Base-by-base conservation (phyloP, 805 yeast genomes). In the Gaillardinia entomophila region DNA sequence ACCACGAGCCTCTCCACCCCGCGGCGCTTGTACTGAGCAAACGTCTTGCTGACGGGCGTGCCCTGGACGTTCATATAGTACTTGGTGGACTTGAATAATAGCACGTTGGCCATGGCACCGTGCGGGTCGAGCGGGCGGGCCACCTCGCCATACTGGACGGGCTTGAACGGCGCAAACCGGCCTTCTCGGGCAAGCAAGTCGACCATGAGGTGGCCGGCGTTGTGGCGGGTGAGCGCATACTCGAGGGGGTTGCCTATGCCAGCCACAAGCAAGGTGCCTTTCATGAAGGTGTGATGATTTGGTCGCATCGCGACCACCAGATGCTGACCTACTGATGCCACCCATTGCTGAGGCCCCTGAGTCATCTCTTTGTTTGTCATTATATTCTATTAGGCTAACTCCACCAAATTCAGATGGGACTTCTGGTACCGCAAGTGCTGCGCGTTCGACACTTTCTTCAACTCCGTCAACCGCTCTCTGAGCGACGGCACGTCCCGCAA, bases 191-290 rank as follows among this genome's bases (percentile, higher is more conserved):
- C 12, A 17, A 63, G 34, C 42, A 49, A 43, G 37, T 62, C 55
- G 23, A 78, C 62, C 24, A 78, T 57, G 30, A 68, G 51, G 40
- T 83, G 84, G 1, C 95, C 96, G 0, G 79, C 85, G 37, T 81
- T 85, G 49, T 87, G 96, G 23, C 95, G 62, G 0, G 95, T 82
- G 5, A 66, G 64, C 6, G 57, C 55, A 44, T 71, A 84, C 30
- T 65, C 56, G 34, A 79, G 84, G 1, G 95, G 95, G 46, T 87
- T 87, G 1, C 96, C 96, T n/a, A n/a, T n/a, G n/a, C n/a, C n/a
- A n/a, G n/a, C n/a, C n/a, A n/a, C n/a, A n/a, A n/a, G n/a, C n/a
- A n/a, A n/a, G n/a, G n/a, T n/a, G n/a, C n/a, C n/a, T n/a, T n/a
- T n/a, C n/a, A n/a, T n/a, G n/a, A n/a, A n/a, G n/a, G n/a, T n/a